These are phyloP conservation scores for Yamadazyma sp. DNA, from an alignment of 1,139 yeast species.

Conservation along the genomic window DNA sequence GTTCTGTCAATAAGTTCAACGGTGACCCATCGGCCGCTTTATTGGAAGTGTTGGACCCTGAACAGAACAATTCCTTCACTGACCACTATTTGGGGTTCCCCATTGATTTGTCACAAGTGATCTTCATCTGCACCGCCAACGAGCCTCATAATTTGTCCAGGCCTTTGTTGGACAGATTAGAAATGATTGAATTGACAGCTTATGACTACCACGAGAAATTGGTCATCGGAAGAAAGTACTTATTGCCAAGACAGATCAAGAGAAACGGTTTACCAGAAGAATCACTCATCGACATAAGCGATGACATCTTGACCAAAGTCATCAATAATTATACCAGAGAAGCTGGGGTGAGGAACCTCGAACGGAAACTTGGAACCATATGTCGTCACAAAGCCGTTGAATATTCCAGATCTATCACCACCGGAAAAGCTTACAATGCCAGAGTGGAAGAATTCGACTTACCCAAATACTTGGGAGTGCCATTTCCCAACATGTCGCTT, in stretches of 20 bases:
- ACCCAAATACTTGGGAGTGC: conserved; percentile 54
- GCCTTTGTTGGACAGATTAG: conserved; percentile 86
- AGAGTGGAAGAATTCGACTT: conserved; percentile 44
- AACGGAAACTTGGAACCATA: conserved; percentile 67
- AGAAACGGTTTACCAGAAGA: conserved; percentile 65
- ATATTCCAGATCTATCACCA: conserved; percentile 45
- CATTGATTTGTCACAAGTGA: conserved; percentile 77
- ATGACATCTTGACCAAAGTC: conserved; percentile 58
- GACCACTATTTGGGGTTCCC: conserved; percentile 92
- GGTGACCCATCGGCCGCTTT: conserved; percentile 94
- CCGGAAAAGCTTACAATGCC: conserved; percentile 28
- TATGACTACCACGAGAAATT: conserved; percentile 80
- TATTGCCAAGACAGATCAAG: conserved; percentile 76
- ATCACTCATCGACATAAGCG: conserved; percentile 37
- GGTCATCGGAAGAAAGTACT: conserved; percentile 67
- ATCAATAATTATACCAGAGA: conserved; percentile 78
- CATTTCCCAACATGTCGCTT: conserved; percentile 33
- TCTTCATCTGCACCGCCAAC: conserved; percentile 91
- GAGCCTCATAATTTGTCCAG: conserved; percentile 72
- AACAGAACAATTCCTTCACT: conserved; percentile 74
- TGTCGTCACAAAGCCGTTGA: conserved; percentile 86
- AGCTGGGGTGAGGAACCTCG: conserved; percentile 83
- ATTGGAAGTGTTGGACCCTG: conserved; percentile 88
- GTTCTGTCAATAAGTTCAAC: conserved; percentile 50
- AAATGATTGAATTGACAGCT: conserved; percentile 76